Evolutionary conservation across 768 basidiomycete genomes (phyloP).

Genomic region (Hemileccinum impolitum): DNA sequence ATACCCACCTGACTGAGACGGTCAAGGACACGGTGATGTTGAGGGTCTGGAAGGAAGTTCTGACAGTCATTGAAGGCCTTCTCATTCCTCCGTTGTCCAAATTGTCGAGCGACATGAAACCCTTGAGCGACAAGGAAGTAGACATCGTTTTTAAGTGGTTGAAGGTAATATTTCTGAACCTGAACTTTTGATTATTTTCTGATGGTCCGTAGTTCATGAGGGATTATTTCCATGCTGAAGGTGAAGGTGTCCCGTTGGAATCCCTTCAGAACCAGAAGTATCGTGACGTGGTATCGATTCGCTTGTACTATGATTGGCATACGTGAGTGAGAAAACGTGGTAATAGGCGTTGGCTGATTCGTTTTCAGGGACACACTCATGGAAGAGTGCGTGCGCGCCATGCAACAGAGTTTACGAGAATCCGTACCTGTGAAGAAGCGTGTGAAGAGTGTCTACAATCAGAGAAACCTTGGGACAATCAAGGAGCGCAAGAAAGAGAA

Average conservation of each 20-base stretch:
- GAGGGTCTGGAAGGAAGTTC: conserved; percentile 93
- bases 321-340: conserved; percentile 51
- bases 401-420: conserved; percentile 80
- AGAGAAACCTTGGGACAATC: conserved; percentile 95
- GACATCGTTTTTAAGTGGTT: conserved; percentile 99
- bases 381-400: conserved; percentile 95
- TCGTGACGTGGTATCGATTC: conserved; percentile 83
- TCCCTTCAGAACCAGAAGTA: conserved; percentile 92
- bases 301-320: conserved; percentile 95
- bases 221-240: conserved; percentile 93
- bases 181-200: not conserved
- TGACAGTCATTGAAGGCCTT: conserved; percentile 80
- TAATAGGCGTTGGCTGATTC: conserved; percentile 5
- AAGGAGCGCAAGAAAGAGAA: conserved; percentile 88
- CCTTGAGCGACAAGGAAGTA: conserved; percentile 91
- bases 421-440: conserved; percentile 80
- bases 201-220: conserved; percentile 65
- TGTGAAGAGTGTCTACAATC: conserved; percentile 88
- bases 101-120: conserved; percentile 82
- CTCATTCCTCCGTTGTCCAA: conserved; percentile 91
- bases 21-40: conserved; percentile 92
- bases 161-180: conserved; percentile 50
- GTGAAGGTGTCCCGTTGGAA: conserved; percentile 86
- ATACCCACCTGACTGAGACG: conserved; percentile 78
- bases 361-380: conserved; percentile 67